phyloP scores from a whole-genome alignment of 2,329 filamentous ascomycete genomes.

The Diaporthe helianthi region DNA sequence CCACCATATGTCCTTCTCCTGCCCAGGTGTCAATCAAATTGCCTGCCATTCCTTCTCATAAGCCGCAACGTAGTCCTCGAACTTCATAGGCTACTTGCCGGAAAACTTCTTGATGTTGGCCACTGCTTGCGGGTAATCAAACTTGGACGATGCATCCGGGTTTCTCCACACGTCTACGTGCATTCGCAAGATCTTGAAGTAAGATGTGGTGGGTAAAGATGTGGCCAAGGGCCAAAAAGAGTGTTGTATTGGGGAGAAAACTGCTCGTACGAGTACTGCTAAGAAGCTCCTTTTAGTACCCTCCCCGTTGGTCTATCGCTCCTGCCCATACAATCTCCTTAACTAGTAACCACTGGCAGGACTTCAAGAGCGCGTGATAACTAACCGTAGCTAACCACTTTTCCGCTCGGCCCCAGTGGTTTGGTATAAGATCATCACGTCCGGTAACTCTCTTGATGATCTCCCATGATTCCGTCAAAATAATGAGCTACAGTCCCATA shows the following conservation, averaged over 20 bases:
- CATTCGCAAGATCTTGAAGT: not conserved
- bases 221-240: no score
- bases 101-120: slow-evolving; percentile 31
- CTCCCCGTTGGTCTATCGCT: no score
- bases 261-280: no score
- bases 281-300: no score
- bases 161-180: not conserved
- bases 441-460: slow-evolving; percentile 43
- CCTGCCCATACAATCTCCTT: no score
- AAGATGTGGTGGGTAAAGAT: no score
- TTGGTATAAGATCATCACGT: slow-evolving; percentile 38
- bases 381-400: not conserved
- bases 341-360: not conserved
- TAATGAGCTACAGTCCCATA: slow-evolving; percentile 47
- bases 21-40: not conserved
- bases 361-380: not conserved
- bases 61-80: slow-evolving; percentile 29
- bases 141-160: not conserved
- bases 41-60: slow-evolving; percentile 32
- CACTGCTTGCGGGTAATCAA: not conserved
- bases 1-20: no score
- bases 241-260: no score
- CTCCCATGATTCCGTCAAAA: slow-evolving; percentile 41
- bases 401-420: slow-evolving; percentile 19
- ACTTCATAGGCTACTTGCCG: slow-evolving; percentile 21